phyloP scores from a whole-genome alignment of 208 protist genomes.

The Phytomonas francai region DNA sequence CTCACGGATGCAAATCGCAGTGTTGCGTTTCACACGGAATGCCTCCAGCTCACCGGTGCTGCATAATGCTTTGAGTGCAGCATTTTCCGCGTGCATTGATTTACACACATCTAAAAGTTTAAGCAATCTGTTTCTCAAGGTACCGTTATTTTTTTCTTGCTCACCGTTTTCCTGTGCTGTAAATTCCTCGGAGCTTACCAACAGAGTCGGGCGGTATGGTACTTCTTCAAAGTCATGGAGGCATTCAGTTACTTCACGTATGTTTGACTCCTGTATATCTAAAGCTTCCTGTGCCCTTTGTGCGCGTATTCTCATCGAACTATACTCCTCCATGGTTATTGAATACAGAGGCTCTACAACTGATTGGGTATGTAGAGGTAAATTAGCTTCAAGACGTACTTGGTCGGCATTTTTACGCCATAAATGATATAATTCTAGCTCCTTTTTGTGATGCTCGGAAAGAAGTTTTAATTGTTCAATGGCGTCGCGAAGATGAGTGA shows the following conservation, averaged over 20 bases:
- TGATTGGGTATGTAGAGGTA: constrained; percentile 3
- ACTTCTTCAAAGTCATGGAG: background rate
- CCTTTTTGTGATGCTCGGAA: constrained; percentile 25
- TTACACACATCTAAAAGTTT: background rate
- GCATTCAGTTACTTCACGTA: background rate
- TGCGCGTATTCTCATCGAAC: constrained; percentile 1
- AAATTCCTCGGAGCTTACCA: background rate
- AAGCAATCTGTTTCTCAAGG: background rate
- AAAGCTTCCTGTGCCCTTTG: background rate
- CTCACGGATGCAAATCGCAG: background rate
- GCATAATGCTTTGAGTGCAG: background rate
- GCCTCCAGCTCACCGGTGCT: constrained; percentile 3
- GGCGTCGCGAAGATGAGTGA: constrained; percentile 29
- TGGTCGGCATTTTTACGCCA: constrained; percentile 22
- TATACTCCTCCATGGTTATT: constrained; percentile 22
- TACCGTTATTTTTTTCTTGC: background rate
- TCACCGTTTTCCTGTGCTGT: background rate
- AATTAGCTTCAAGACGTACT: constrained; percentile 20
- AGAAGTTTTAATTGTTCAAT: constrained; percentile 41
- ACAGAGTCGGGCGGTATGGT: background rate
- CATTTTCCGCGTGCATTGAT: background rate
- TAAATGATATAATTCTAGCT: constrained; percentile 23
- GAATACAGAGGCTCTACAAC: constrained; percentile 12
- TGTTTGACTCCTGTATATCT: background rate
- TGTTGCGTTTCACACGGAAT: constrained; percentile 10